phyloP scores from a whole-genome alignment of 176 grass and related monocot genomes.

The Paspalum notatum region DNA sequence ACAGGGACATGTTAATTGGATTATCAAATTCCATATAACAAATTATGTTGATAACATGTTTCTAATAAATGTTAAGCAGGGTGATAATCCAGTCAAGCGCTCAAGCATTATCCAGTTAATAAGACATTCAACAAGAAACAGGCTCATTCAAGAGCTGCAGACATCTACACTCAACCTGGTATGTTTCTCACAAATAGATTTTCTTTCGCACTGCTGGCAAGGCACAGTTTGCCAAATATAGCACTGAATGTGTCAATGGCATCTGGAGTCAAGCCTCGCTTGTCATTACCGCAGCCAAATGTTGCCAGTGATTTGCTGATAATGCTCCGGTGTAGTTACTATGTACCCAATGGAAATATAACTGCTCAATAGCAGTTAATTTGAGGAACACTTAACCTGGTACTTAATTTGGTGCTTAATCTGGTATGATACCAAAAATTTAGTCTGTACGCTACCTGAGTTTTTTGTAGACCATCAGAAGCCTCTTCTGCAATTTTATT shows the following conservation, averaged over 20 bases:
- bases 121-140: slow-evolving; percentile 23
- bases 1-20: slow-evolving; percentile 22
- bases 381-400: not conserved
- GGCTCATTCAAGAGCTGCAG: not conserved
- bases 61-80: slow-evolving; percentile 3
- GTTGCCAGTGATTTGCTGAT: not conserved
- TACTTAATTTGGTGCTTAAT: not conserved
- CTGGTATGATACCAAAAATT: not conserved
- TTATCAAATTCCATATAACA: slow-evolving; percentile 33
- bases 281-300: slow-evolving; percentile 16
- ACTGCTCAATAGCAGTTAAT: slow-evolving; percentile 2
- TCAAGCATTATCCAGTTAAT: not conserved
- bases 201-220: not conserved
- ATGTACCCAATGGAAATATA: slow-evolving; percentile 36
- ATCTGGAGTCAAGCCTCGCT: not conserved
- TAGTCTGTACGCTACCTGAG: slow-evolving; percentile 54
- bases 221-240: not conserved
- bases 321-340: slow-evolving; percentile 4
- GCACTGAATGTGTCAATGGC: not conserved
- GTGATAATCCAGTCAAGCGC: slow-evolving; percentile 13
- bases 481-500: slow-evolving; percentile 66
- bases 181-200: not conserved
- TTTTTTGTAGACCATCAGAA: slow-evolving; percentile 74
- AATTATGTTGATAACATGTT: slow-evolving; percentile 4
- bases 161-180: slow-evolving; percentile 8